Evolutionary conservation across 176 grass and related monocot species (phyloP).

Genomic region (Triticum turgidum): DNA sequence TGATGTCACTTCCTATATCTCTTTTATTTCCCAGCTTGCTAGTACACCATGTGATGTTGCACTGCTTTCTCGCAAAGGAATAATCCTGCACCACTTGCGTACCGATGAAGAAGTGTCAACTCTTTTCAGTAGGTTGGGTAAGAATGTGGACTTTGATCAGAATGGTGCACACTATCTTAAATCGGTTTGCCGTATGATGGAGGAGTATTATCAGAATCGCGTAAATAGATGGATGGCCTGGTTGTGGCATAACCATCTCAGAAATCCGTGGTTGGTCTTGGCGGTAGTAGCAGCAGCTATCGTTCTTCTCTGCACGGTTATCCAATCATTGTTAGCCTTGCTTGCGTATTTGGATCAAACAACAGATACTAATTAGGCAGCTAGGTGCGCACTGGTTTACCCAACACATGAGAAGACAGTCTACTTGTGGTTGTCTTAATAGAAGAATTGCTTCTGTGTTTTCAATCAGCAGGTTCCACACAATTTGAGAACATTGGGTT

Average conservation of each 20-base stretch:
- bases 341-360: not conserved
- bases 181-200: not conserved
- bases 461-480: not conserved
- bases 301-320: not conserved
- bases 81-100: not conserved
- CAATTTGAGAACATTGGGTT: not conserved
- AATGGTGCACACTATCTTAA: not conserved
- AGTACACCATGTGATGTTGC: conserved; percentile 15
- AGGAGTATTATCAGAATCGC: conserved; percentile 1
- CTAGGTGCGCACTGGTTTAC: not conserved
- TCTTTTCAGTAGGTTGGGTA: conserved; percentile 16
- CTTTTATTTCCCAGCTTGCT: conserved; percentile 30
- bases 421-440: not conserved
- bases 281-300: not conserved
- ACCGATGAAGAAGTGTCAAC: conserved; percentile 6
- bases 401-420: not conserved
- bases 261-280: not conserved
- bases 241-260: conserved; percentile 6
- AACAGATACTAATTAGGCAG: not conserved
- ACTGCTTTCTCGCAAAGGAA: conserved; percentile 6
- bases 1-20: conserved; percentile 25
- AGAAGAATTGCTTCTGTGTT: not conserved
- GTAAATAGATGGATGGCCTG: conserved; percentile 30
- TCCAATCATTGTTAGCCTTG: not conserved
- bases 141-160: not conserved